Percentiles rank a stretch among this genome's conserved stretches.
These are phyloP conservation scores for Leonotis leonurus DNA, from an alignment of 257 asterid genomes.

Conservation along the genomic window DNA sequence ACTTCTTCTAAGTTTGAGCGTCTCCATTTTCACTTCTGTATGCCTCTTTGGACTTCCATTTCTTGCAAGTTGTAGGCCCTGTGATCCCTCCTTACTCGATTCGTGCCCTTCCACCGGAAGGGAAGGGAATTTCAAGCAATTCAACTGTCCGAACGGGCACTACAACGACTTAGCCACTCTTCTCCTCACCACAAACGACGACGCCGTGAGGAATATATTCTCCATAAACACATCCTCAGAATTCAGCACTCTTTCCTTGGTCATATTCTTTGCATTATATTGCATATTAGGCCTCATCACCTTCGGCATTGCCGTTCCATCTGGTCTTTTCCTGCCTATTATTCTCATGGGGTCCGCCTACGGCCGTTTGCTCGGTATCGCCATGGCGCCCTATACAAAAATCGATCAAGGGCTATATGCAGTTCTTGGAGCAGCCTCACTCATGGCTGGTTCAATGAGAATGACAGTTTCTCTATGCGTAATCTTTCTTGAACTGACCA, in stretches of 20 bases:
- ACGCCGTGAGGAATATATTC: constrained; percentile 69
- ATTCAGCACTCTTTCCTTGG: constrained; percentile 40
- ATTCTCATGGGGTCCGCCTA: constrained; percentile 89
- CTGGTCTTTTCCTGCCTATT: constrained; percentile 90
- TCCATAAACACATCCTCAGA: constrained; percentile 64
- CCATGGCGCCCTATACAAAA: constrained; percentile 71
- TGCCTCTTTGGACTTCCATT: constrained; percentile 85
- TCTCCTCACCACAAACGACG: constrained; percentile 72
- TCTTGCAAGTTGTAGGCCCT: constrained; percentile 66
- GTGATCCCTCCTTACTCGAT: constrained; percentile 46
- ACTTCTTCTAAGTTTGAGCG: constrained; percentile 59
- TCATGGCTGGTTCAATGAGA: constrained; percentile 97
- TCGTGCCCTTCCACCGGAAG: constrained; percentile 67
- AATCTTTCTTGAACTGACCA: constrained; percentile 87
- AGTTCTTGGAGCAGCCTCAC: constrained; percentile 87
- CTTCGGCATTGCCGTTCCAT: constrained; percentile 90
- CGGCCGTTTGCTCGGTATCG: constrained; percentile 71
- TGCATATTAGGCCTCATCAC: constrained; percentile 74
- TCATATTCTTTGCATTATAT: constrained; percentile 57
- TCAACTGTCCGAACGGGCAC: constrained; percentile 80
- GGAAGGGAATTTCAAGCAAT: constrained; percentile 75
- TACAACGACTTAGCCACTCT: constrained; percentile 89
- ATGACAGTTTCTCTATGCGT: constrained; percentile 91
- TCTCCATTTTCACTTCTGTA: constrained; percentile 74
- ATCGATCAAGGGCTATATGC: constrained; percentile 76